Evolutionary conservation across 768 basidiomycete species (phyloP), one percentile per base, ranked within the genome.

Genomic region (Boletus reticulatus): DNA sequence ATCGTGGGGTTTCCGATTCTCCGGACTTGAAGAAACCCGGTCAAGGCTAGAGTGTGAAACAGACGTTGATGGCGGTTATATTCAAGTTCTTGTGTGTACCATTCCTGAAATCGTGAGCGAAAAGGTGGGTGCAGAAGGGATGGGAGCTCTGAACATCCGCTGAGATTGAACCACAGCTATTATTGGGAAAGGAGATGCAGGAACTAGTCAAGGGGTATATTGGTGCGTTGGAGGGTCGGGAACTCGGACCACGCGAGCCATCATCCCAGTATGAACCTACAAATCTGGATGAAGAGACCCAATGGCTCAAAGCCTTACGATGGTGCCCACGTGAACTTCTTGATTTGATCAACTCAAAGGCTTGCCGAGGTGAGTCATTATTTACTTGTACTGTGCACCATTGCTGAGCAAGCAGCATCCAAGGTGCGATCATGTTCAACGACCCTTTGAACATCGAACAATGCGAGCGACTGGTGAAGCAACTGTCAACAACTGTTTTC

Each of bases 381-480:
- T 36, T 31, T 19, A n/a, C 22, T n/a, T 39, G 52, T 12, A n/a
- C 6, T 36, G 32, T 38, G 14, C 17, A 32, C 37, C n/a, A 24
- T 43, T 27, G 36, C 46, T 62, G 12, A 65, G 36, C 20, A 22
- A 65, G 36, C 20, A 22, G 46, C 43, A 48, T 48, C 20, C 36
- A 68, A 97, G 94, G 95, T 50, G 95, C 96, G 4, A 91, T 97
- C 71, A 97, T 98, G 94, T 97, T 97, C 78, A 95, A 95, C 62
- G 95, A 98, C 67, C 55, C 77, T 0, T 76, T 99, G 47, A 82
- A 76, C 14, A 51, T 74, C 8, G 77, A 77, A 36, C 92, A 97
- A 66, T 92, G 92, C 68, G 68, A 80, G 61, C 74, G 77, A 45
- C 80, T 99, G 41, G 77, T 98, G 43, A 62, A 66, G 7, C 80